A percentile compares a stretch with the other conserved stretches of the same genome.
Conservation (phyloP, 2,329 filamentous ascomycete genomes). For the Xylaria sp. region DNA sequence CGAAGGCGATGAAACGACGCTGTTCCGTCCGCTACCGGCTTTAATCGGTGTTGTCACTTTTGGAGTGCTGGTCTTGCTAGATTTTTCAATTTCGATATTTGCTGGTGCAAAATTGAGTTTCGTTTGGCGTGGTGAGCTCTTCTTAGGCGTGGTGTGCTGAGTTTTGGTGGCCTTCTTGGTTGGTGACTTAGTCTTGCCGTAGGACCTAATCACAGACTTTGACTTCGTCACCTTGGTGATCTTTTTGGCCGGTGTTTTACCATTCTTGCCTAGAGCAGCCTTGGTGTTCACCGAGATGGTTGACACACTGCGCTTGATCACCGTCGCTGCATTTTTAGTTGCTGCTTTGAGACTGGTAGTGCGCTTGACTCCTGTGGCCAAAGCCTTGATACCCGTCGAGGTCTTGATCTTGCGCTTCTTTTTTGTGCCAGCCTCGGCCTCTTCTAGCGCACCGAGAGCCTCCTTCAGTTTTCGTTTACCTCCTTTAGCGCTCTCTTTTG, state of each 20-base stretch:
- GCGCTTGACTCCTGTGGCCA: conserved; percentile 47
- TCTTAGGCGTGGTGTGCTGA: conserved; percentile 32
- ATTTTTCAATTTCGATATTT: conserved; percentile 30
- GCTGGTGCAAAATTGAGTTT: conserved; percentile 43
- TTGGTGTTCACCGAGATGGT: conserved; percentile 53
- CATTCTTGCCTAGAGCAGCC: conserved; percentile 42
- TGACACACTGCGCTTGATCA: conserved; percentile 54
- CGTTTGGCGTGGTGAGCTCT: conserved; percentile 37
- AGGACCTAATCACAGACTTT: conserved; percentile 46
- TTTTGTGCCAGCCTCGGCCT: conserved; percentile 42
- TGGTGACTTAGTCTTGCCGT: conserved; percentile 43
- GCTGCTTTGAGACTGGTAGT: conserved; percentile 48
- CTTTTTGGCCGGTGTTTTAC: conserved; percentile 39
- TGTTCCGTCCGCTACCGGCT: conserved; percentile 30
- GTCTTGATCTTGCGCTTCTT: conserved; percentile 62
- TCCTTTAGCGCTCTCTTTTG: conserved; percentile 54
- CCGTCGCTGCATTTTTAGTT: conserved; percentile 50
- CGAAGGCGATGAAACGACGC: conserved; percentile 28
- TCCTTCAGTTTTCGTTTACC: conserved; percentile 68
- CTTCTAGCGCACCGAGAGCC: conserved; percentile 55
- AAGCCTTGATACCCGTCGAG: conserved; percentile 51
- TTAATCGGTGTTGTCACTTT: conserved; percentile 27
- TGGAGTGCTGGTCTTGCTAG: conserved; percentile 24
- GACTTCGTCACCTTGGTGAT: conserved; percentile 44
- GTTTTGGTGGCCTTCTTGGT: conserved; percentile 25